These are phyloP conservation scores for Zarea fungicola DNA, from an alignment of 2,329 filamentous ascomycete species.

Conservation along the genomic window DNA sequence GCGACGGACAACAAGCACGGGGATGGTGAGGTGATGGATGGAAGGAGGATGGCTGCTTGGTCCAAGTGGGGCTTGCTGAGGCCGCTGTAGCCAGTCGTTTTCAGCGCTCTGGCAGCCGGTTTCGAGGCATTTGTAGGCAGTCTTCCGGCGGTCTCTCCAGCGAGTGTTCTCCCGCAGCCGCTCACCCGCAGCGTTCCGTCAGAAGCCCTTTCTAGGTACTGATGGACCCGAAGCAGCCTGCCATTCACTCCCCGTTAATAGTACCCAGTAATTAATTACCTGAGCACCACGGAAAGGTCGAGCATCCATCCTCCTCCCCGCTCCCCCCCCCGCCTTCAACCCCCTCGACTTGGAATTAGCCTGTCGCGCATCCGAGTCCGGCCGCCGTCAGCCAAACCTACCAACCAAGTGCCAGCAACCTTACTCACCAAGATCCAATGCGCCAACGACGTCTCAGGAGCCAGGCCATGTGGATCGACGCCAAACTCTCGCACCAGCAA, in stretches of 20 bases:
- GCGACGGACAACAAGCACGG: not conserved
- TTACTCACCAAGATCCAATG: not conserved
- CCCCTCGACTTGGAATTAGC: not conserved
- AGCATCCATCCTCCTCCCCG: conserved; percentile 4
- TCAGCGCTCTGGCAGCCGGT: no score
- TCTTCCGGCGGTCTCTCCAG: no score
- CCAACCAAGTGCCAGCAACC: no score
- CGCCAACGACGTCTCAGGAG: conserved; percentile 10
- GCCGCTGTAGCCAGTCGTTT: no score
- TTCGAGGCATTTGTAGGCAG: no score
- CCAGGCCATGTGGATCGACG: conserved; percentile 10
- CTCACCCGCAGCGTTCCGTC: no score
- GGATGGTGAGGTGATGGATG: not conserved
- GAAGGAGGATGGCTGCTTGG: not conserved
- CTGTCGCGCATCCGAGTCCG: conserved; percentile 11
- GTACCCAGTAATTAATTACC: no score
- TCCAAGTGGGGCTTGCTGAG: conserved; percentile 5
- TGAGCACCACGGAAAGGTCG: no score
- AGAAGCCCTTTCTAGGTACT: no score
- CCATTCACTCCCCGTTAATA: no score
- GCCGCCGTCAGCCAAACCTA: not conserved
- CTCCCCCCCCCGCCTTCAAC: not conserved
- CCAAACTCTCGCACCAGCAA: conserved; percentile 3
- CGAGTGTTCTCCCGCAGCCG: no score
- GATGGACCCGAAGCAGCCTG: no score